phyloP scores from a whole-genome alignment of 1,284 basidiomycete genomes.

The Ceratobasidium papillatum region DNA sequence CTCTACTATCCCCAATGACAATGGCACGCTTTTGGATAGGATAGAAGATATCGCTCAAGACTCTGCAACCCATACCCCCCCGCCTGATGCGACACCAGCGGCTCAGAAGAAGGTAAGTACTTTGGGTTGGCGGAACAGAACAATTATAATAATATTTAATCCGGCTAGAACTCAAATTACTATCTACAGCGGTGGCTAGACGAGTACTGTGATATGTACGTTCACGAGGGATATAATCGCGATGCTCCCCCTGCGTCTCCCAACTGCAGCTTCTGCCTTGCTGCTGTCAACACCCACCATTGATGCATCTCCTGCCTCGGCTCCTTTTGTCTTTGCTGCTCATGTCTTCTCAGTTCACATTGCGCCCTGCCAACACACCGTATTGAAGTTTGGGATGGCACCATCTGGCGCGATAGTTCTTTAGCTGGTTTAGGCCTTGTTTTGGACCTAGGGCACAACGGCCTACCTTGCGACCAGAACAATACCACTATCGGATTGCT shows the following conservation, averaged over 20 bases:
- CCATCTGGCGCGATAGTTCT: background rate
- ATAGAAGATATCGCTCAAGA: no score
- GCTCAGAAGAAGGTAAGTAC: no score
- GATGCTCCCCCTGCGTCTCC: background rate
- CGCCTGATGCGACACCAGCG: no score
- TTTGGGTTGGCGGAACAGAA: no score
- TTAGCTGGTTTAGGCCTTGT: background rate
- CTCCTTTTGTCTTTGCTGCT: background rate
- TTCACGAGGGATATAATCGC: background rate
- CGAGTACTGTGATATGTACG: no score
- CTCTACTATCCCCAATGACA: no score
- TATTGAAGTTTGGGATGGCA: background rate
- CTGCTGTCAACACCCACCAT: background rate
- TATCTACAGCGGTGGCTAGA: no score
- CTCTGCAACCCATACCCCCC: no score
- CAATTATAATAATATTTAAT: no score
- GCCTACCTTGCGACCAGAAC: background rate
- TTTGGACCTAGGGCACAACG: background rate
- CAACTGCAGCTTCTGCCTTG: background rate
- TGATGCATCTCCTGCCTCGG: background rate
- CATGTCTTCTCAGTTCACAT: background rate
- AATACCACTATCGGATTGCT: background rate
- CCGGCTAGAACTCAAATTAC: no score
- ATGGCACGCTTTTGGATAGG: no score
- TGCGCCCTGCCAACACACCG: background rate